Evolutionary conservation across 352 stramenopile species (phyloP).

Genomic region (Thraustotheca clavata): DNA sequence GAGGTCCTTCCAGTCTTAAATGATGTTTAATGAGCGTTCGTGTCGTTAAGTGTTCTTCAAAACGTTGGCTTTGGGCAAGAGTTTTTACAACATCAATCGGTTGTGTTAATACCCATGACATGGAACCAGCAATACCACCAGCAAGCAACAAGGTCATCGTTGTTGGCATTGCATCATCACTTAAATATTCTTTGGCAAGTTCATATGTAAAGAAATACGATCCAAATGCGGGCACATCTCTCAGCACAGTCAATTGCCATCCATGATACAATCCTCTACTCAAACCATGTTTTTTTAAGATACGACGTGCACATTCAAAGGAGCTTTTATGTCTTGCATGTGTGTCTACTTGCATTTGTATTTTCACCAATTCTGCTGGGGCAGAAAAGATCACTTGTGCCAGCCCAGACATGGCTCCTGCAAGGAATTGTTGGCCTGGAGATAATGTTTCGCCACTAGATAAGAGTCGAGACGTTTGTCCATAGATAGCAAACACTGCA

Average conservation of each 20-base stretch:
- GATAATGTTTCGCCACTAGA: constrained; percentile 31
- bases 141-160: constrained; percentile 62
- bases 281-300: constrained; percentile 35
- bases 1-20: constrained; percentile 36
- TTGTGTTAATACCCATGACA: constrained; percentile 72
- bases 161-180: constrained; percentile 37
- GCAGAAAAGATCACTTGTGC: constrained; percentile 65
- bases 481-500: constrained; percentile 72
- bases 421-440: constrained; percentile 41
- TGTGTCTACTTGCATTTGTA: constrained; percentile 67
- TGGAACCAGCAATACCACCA: constrained; percentile 58
- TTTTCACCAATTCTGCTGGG: constrained; percentile 75
- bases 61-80: constrained; percentile 69
- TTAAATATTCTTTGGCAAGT: constrained; percentile 47
- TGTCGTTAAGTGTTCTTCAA: constrained; percentile 36
- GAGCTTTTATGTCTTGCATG: constrained; percentile 36
- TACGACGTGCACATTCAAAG: constrained; percentile 35
- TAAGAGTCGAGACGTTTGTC: constrained; percentile 38
- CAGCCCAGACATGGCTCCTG: constrained; percentile 46
- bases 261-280: constrained; percentile 44
- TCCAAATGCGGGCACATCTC: constrained; percentile 71
- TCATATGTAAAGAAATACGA: constrained; percentile 79
- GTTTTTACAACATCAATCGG: constrained; percentile 88
- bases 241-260: constrained; percentile 57
- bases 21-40: constrained; percentile 37